A percentile compares a stretch with the other conserved stretches of the same genome.
phyloP scores from a whole-genome alignment of 441 rosid genomes.

The Oxalis stricta region DNA sequence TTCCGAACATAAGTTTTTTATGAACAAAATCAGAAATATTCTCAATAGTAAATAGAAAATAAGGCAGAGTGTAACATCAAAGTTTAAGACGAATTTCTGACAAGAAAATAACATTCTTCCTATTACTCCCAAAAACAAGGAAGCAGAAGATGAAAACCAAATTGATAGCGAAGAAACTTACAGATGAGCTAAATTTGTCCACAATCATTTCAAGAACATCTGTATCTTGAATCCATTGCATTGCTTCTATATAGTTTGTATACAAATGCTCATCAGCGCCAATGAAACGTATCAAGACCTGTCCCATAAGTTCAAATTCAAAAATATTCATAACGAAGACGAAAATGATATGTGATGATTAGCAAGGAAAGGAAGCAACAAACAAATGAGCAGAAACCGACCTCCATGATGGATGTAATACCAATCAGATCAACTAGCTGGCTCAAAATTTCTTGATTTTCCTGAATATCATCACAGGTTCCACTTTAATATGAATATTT shows the following conservation, averaged over 20 bases:
- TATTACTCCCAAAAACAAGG: neutral
- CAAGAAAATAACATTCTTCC: neutral
- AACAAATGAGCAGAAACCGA: constrained; percentile 20
- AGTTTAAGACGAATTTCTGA: no score
- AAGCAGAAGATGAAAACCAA: neutral
- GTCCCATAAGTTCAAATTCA: constrained; percentile 10
- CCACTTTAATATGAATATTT: no score
- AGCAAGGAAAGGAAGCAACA: constrained; percentile 8
- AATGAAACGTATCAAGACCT: constrained; percentile 76
- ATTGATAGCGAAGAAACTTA: no score
- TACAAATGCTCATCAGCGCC: constrained; percentile 90
- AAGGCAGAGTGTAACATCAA: no score
- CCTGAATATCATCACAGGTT: constrained; percentile 31
- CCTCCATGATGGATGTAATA: constrained; percentile 94
- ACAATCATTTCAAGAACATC: constrained; percentile 84
- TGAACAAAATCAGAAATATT: no score
- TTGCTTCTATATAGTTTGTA: constrained; percentile 49
- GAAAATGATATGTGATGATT: no score
- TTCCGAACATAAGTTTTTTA: no score
- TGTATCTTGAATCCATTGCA: constrained; percentile 87
- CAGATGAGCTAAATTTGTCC: constrained; percentile 89
- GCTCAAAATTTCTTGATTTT: constrained; percentile 54
- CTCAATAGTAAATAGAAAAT: no score
- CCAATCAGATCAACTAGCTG: constrained; percentile 81
- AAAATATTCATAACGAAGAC: no score